Conservation (phyloP, 1,139 yeast species). For the Kazachstania sp. region DNA sequence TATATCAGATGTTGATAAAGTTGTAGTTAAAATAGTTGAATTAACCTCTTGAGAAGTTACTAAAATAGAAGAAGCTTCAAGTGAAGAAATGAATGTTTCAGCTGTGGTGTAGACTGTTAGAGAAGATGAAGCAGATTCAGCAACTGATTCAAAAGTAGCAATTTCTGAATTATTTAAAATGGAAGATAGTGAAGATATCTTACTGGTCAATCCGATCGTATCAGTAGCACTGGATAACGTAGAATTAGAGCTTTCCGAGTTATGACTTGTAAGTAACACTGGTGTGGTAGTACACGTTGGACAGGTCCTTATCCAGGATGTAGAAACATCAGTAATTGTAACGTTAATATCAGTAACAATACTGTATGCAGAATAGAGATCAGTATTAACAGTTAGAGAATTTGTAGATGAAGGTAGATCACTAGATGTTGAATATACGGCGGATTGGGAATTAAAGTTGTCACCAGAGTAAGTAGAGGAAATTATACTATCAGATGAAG, state of each 20-base stretch:
- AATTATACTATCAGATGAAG: neutral
- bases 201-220: too few species aligned
- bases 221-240: neutral
- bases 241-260: neutral
- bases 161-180: too few species aligned
- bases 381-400: neutral
- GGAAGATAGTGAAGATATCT: too few species aligned
- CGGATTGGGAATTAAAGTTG: too few species aligned
- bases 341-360: neutral
- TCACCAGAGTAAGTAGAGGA: too few species aligned
- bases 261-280: neutral
- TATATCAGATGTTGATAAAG: constrained; percentile 24
- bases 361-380: neutral
- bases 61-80: neutral
- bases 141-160: too few species aligned
- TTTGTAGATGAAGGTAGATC: neutral
- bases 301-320: neutral
- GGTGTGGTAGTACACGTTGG: neutral
- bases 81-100: neutral
- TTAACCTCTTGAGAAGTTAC: neutral
- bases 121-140: too few species aligned
- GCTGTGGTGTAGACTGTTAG: too few species aligned
- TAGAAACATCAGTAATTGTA: neutral
- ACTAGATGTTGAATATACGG: neutral
- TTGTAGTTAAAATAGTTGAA: constrained; percentile 23